phyloP scores from a whole-genome alignment of 202 grass and related monocot genomes.

The Bolboschoenoplectus hybrid region DNA sequence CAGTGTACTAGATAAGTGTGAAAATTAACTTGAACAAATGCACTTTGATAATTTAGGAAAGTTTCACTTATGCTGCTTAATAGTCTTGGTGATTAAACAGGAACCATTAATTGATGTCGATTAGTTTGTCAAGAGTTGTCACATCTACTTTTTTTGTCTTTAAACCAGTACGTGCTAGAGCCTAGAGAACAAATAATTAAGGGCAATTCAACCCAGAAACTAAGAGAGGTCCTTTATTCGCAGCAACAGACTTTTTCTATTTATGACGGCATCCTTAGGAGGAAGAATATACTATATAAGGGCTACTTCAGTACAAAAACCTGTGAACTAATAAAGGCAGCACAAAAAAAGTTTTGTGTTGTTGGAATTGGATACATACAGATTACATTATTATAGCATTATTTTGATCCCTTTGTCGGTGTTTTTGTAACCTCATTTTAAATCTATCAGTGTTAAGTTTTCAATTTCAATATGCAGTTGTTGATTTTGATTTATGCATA shows the following conservation, averaged over 20 bases:
- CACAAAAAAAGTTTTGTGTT: background rate
- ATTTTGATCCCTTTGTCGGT: background rate
- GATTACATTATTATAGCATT: background rate
- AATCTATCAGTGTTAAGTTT: background rate
- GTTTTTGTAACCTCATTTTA: background rate
- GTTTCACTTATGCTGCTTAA: background rate
- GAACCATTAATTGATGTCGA: background rate
- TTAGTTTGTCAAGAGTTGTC: background rate
- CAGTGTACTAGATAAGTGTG: background rate
- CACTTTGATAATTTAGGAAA: background rate
- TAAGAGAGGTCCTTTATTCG: background rate
- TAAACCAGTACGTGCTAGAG: background rate
- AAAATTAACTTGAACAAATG: background rate
- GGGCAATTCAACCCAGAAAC: background rate
- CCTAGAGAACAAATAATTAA: background rate
- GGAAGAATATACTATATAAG: background rate
- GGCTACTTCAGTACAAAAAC: background rate
- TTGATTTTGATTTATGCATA: slow-evolving; percentile 14
- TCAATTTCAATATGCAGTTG: background rate
- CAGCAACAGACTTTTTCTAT: background rate
- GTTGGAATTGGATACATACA: background rate
- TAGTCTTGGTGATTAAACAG: background rate
- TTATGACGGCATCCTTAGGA: background rate
- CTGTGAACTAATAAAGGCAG: slow-evolving; percentile 1
- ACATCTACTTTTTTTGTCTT: background rate